Percentiles rank a stretch among this genome's conserved stretches.
phyloP scores from a whole-genome alignment of 805 yeast species.

The Lipomyces yamadae region DNA sequence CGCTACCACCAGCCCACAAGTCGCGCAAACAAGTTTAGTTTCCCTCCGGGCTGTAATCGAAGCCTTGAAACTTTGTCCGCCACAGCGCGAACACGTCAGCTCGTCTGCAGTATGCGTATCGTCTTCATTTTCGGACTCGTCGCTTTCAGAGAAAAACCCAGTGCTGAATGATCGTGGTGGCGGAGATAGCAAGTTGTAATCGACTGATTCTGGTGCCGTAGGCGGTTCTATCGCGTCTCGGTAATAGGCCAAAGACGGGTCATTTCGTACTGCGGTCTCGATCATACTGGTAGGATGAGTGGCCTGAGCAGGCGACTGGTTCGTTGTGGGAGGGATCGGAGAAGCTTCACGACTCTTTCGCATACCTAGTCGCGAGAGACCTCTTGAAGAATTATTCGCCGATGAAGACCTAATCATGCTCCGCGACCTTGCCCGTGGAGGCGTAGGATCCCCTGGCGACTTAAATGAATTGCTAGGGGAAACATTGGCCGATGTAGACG shows the following conservation, averaged over 20 bases:
- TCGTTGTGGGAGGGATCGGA: not conserved
- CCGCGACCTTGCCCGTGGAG: constrained; percentile 14
- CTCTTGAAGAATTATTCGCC: constrained; percentile 9
- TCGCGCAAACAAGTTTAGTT: constrained; percentile 28
- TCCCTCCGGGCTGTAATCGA: constrained; percentile 25
- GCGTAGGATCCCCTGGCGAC: not conserved
- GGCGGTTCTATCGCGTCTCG: constrained; percentile 3
- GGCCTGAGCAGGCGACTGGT: not conserved
- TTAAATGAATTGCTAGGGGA: not conserved
- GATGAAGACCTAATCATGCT: constrained; percentile 9
- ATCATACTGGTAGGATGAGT: not conserved
- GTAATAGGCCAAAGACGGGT: constrained; percentile 9
- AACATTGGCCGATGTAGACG: not conserved
- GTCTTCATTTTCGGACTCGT: constrained; percentile 17
- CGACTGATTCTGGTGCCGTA: not conserved
- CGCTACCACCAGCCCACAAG: constrained; percentile 20
- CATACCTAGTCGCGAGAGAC: constrained; percentile 19
- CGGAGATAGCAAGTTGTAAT: not conserved
- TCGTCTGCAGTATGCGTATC: constrained; percentile 15
- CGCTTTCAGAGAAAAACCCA: constrained; percentile 7
- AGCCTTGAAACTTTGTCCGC: constrained; percentile 31
- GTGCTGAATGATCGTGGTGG: not conserved
- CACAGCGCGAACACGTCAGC: constrained; percentile 27
- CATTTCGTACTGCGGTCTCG: not conserved
- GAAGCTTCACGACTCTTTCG: not conserved